Conservation (phyloP, 345 rosid genomes). For the Acer saccharum region DNA sequence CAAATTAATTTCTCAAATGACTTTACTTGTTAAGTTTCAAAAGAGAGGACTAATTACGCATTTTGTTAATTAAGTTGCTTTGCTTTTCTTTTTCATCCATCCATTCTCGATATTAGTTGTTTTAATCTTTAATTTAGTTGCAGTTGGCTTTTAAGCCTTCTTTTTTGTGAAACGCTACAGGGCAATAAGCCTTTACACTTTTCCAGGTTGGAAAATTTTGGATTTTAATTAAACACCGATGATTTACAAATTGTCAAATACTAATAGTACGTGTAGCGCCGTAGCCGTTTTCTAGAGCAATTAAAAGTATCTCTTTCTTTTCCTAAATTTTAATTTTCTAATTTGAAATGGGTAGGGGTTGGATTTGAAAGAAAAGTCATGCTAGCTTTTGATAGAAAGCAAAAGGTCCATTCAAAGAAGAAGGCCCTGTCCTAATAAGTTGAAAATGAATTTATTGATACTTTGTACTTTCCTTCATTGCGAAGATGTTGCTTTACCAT, state of each 20-base stretch:
- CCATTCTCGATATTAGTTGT: conserved; percentile 8
- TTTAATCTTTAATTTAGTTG: not conserved
- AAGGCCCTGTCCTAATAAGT: conserved; percentile 1
- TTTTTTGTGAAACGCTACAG: not conserved
- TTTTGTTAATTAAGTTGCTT: not conserved
- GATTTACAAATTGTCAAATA: too few species aligned
- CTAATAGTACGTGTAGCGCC: too few species aligned
- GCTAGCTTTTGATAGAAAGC: conserved; percentile 15
- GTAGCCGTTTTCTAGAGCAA: too few species aligned
- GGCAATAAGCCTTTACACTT: conserved; percentile 23
- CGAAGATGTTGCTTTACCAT: conserved; percentile 46
- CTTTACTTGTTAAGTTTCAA: conserved; percentile 42
- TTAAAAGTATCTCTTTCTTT: not conserved
- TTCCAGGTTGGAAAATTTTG: conserved; percentile 33
- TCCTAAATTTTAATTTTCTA: not conserved
- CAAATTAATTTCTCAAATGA: conserved; percentile 10
- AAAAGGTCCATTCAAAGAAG: conserved; percentile 26
- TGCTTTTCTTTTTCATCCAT: not conserved
- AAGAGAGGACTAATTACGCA: conserved; percentile 8
- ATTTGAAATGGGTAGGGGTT: not conserved
- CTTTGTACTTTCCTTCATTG: conserved; percentile 48
- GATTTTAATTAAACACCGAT: too few species aligned
- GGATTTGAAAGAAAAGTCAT: conserved; percentile 5
- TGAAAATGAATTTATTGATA: conserved; percentile 28
- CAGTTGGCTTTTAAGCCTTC: not conserved